A percentile compares a stretch with the other conserved stretches of the same genome.
These are phyloP conservation scores for Osmanthus fragrans DNA, from an alignment of 257 asterid species.

Conservation along the genomic window DNA sequence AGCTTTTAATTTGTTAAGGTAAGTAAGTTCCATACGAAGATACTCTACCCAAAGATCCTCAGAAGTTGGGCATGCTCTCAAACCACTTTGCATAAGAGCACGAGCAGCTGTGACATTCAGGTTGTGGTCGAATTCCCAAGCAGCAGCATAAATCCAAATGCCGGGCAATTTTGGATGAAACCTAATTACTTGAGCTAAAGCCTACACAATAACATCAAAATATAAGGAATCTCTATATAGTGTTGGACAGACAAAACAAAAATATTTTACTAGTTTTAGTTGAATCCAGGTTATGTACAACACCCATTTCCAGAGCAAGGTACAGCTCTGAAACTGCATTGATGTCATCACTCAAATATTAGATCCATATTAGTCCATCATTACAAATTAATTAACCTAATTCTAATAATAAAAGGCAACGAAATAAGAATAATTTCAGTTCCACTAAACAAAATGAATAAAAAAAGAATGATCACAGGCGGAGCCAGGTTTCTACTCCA, in stretches of 20 bases:
- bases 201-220: constrained; percentile 43
- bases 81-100: constrained; percentile 87
- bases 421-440: background rate
- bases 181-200: constrained; percentile 74
- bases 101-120: constrained; percentile 87
- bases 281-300: background rate
- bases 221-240: constrained; percentile 7
- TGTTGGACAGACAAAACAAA: background rate
- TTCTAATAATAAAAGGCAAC: too few relatives aligned
- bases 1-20: constrained; percentile 81
- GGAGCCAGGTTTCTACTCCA: too few relatives aligned
- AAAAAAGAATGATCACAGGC: background rate
- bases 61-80: constrained; percentile 86
- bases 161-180: constrained; percentile 94
- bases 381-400: background rate
- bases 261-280: background rate
- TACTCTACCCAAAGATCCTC: constrained; percentile 96
- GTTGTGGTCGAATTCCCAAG: constrained; percentile 91
- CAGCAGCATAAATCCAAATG: constrained; percentile 95
- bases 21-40: constrained; percentile 93
- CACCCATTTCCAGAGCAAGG: background rate
- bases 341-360: background rate
- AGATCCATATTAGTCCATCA: background rate
- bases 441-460: background rate
- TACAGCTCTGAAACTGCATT: background rate